These are phyloP conservation scores for Cotoneaster glaucophyllus DNA, from an alignment of 306 rosid genomes.

Conservation along the genomic window DNA sequence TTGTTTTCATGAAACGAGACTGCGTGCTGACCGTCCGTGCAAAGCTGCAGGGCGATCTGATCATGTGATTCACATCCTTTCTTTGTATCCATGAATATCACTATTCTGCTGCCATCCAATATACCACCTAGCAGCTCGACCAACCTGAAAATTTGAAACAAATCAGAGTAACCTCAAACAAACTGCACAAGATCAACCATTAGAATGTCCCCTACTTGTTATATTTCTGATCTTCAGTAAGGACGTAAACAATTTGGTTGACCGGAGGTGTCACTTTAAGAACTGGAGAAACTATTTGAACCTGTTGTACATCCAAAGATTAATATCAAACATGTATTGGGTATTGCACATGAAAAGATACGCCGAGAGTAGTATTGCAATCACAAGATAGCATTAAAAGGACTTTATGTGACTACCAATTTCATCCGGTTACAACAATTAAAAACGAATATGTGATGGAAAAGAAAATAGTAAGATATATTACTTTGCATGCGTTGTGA, in stretches of 20 bases:
- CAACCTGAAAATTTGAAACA: conserved; percentile 45
- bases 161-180: conserved; percentile 21
- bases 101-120: conserved; percentile 95
- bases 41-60: conserved; percentile 86
- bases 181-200: background rate
- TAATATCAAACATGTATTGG: background rate
- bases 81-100: conserved; percentile 95
- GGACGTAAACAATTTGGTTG: conserved; percentile 77
- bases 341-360: background rate
- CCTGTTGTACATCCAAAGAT: conserved; percentile 44
- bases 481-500: conserved; percentile 87
- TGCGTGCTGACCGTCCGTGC: conserved; percentile 98
- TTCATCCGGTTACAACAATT: background rate
- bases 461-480: background rate
- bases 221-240: conserved; percentile 91
- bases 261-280: conserved; percentile 90
- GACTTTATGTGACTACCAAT: background rate
- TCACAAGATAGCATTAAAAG: background rate
- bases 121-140: conserved; percentile 86
- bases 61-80: conserved; percentile 61
- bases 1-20: conserved; percentile 93
- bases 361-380: background rate
- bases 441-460: background rate
- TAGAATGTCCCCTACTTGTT: conserved; percentile 55
- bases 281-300: conserved; percentile 72